Evolutionary conservation across 2,329 filamentous ascomycete genomes (phyloP).

Genomic region (Chaetomium strumarium): DNA sequence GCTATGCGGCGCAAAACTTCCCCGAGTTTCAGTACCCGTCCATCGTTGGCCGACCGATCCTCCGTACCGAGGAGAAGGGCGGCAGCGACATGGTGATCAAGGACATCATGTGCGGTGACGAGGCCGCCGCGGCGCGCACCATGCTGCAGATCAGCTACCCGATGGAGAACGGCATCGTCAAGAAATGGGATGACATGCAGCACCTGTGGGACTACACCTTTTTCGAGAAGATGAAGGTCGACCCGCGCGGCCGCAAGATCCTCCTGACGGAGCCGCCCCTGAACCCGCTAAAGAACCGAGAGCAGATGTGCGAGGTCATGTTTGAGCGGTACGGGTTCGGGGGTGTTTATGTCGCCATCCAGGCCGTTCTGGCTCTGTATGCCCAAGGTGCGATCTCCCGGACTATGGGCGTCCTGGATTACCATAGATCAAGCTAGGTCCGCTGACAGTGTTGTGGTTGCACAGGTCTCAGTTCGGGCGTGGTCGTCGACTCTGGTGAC

Average conservation of each 20-base stretch:
- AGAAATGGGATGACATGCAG: conserved; percentile 99
- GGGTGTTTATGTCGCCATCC: conserved; percentile 52
- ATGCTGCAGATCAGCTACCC: conserved; percentile 99
- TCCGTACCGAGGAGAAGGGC: conserved; percentile 84
- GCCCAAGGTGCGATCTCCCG: conserved; percentile 67
- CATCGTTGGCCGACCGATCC: conserved; percentile 94
- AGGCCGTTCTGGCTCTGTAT: conserved; percentile 76
- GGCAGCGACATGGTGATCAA: conserved; percentile 65
- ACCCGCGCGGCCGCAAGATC: conserved; percentile 90
- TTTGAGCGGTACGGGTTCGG: conserved; percentile 96
- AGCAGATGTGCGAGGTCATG: conserved; percentile 99
- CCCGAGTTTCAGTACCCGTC: conserved; percentile 98
- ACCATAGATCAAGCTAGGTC: neutral
- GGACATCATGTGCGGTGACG: conserved; percentile 99
- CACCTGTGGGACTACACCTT: conserved; percentile 99
- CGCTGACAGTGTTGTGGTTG: neutral
- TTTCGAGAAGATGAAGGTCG: conserved; percentile 90
- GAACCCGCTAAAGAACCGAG: conserved; percentile 94
- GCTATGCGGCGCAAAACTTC: conserved; percentile 99
- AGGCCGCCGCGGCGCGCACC: conserved; percentile 88
- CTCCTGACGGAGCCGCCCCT: conserved; percentile 88
- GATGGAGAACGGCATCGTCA: conserved; percentile 99
- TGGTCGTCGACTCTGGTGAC: conserved; percentile 98
- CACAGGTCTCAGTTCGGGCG: conserved; percentile 75
- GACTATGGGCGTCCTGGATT: neutral